Evolutionary conservation across 225 moss, liverwort and hornwort species (phyloP), one percentile per base, ranked within the genome.

Genomic region (Sphagnum contortum): DNA sequence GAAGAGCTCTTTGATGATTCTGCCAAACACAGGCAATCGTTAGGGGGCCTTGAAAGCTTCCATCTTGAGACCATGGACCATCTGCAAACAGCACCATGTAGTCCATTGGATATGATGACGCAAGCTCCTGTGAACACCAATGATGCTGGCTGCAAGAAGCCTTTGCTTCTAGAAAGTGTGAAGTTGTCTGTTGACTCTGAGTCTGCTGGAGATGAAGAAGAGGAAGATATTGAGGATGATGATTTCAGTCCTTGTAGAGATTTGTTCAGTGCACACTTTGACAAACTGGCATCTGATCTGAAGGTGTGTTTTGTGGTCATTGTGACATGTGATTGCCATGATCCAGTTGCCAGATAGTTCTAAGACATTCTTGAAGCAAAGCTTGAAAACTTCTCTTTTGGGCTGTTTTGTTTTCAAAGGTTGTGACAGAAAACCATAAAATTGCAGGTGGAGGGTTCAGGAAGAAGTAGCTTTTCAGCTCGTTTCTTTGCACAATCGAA

Each of bases 361-460:
- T 29, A 29, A 29, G 29, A 29, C 29, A 29, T 29, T 29, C 29
- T 29, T 29, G 29, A 29, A 29, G 29, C 29, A 29, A 29, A 29
- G 29, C 29, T 29, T 29, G 29, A 29, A 29, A 29, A 29, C 29
- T 29, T 29, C 29, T 0, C 29, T 29, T 29, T 29, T 29, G 29
- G 29, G 29, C 29, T 29, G 29, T 29, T 29, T 29, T 29, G 29
- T 29, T 29, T 29, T 29, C 29, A 29, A 29, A 29, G 29, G 29
- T 29, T 29, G 29, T 29, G 29, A 29, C 29, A 29, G 29, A 29
- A 29, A 29, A 29, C 0, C 29, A 29, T 1, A 29, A 29, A 29
- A 29, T 29, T 29, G 70, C 73, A 87, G 84, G 78, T 74, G 64
- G 77, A 74, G 46, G 80, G 75, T 47, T 73, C 73, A 44, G 69